Conservation (phyloP, 768 basidiomycete species). For the Imleria badia region DNA sequence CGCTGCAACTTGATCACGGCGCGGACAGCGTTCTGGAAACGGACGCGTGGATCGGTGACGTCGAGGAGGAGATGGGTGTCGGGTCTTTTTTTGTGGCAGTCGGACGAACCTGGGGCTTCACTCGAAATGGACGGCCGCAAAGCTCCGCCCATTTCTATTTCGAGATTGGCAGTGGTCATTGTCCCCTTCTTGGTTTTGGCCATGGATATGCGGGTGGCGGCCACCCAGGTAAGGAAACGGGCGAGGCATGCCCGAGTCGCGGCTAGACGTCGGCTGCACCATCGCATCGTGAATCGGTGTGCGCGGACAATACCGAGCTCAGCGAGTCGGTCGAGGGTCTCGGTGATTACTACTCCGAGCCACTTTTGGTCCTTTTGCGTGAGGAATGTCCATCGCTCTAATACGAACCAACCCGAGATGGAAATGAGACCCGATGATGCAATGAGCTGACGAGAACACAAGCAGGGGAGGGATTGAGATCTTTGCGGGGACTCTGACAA, state of each 20-base stretch:
- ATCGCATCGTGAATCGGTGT: slow-evolving; percentile 21
- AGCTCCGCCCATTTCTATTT: background rate
- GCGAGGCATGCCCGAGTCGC: slow-evolving; percentile 5
- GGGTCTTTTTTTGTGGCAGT: background rate
- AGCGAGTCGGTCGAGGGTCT: slow-evolving; percentile 22
- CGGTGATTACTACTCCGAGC: slow-evolving; percentile 40
- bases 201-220: background rate
- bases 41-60: slow-evolving; percentile 26
- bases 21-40: slow-evolving; percentile 43
- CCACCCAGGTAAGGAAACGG: slow-evolving; percentile 15
- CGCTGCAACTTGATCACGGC: slow-evolving; percentile 42
- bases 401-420: slow-evolving; percentile 52
- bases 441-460: slow-evolving; percentile 20
- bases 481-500: background rate
- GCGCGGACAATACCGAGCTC: slow-evolving; percentile 24
- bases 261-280: slow-evolving; percentile 20
- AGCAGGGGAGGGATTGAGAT: background rate
- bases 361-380: slow-evolving; percentile 46
- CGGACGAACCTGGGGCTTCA: slow-evolving; percentile 2
- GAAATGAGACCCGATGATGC: slow-evolving; percentile 42
- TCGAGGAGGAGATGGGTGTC: slow-evolving; percentile 19
- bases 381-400: slow-evolving; percentile 47
- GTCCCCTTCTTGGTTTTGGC: background rate
- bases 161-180: background rate
- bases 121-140: slow-evolving; percentile 3